Percentiles rank a stretch among this genome's conserved stretches.
phyloP scores from a whole-genome alignment of 805 yeast species.

The Wickerhamomyces bovis region DNA sequence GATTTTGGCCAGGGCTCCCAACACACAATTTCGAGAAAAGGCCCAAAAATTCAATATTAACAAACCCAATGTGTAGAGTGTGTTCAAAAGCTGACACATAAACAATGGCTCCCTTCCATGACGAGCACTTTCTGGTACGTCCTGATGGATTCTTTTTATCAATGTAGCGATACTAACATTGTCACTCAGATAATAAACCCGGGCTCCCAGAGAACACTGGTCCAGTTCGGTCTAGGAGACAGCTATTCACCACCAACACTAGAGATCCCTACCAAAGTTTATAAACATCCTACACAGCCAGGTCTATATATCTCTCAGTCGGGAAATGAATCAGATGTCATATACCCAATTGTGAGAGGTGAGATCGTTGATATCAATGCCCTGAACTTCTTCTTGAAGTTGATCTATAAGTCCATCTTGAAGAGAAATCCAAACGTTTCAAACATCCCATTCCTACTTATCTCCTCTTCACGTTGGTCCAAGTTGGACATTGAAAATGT shows the following conservation, averaged over 20 bases:
- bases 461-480: constrained; percentile 67
- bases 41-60: not conserved
- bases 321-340: constrained; percentile 33
- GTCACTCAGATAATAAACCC: constrained; percentile 56
- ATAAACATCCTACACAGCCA: constrained; percentile 34
- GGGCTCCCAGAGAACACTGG: constrained; percentile 69
- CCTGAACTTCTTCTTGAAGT: constrained; percentile 50
- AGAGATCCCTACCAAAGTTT: constrained; percentile 75
- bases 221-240: constrained; percentile 73
- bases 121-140: constrained; percentile 22
- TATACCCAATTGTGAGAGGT: constrained; percentile 63
- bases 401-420: constrained; percentile 42
- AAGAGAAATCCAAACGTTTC: constrained; percentile 24
- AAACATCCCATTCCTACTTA: constrained; percentile 64
- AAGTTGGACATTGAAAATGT: constrained; percentile 59
- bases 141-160: not conserved
- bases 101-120: constrained; percentile 26
- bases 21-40: not conserved
- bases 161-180: not conserved
- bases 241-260: constrained; percentile 69
- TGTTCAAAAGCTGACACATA: not conserved
- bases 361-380: constrained; percentile 64
- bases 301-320: constrained; percentile 26
- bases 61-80: not conserved
- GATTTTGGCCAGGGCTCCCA: not conserved